phyloP scores from a whole-genome alignment of 257 asterid genomes.

The Petrea volubilis region DNA sequence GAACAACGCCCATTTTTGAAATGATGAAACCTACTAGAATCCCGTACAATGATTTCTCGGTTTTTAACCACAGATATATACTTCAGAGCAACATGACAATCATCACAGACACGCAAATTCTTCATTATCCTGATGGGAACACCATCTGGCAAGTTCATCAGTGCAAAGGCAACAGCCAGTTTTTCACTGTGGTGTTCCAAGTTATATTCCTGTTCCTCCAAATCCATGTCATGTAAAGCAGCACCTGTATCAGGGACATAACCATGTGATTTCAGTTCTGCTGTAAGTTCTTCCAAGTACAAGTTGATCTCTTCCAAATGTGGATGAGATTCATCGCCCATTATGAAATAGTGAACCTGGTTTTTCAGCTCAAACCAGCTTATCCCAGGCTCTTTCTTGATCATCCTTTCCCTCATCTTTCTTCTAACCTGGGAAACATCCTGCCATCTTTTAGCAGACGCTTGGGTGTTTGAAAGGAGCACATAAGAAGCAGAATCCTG shows the following conservation, averaged over 20 bases:
- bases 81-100: constrained; percentile 77
- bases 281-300: constrained; percentile 59
- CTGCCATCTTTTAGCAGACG: constrained; percentile 64
- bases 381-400: constrained; percentile 82
- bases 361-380: constrained; percentile 87
- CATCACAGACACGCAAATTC: constrained; percentile 77
- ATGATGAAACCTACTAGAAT: constrained; percentile 85
- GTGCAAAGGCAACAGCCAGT: constrained; percentile 81
- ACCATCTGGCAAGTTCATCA: constrained; percentile 54
- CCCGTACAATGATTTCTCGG: constrained; percentile 65
- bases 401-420: constrained; percentile 62
- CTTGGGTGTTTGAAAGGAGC: constrained; percentile 75
- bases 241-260: constrained; percentile 63
- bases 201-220: constrained; percentile 71
- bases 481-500: constrained; percentile 72
- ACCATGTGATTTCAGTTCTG: constrained; percentile 57
- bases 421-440: constrained; percentile 59
- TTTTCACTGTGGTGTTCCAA: constrained; percentile 80
- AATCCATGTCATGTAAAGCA: constrained; percentile 76
- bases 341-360: constrained; percentile 51
- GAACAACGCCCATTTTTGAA: constrained; percentile 71
- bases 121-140: constrained; percentile 81
- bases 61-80: constrained; percentile 53
- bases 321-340: constrained; percentile 68
- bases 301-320: constrained; percentile 43